Evolutionary conservation across 2,329 filamentous ascomycete species (phyloP), one percentile per base, ranked within the genome.

Genomic region (Ascochyta clinopodiicola): DNA sequence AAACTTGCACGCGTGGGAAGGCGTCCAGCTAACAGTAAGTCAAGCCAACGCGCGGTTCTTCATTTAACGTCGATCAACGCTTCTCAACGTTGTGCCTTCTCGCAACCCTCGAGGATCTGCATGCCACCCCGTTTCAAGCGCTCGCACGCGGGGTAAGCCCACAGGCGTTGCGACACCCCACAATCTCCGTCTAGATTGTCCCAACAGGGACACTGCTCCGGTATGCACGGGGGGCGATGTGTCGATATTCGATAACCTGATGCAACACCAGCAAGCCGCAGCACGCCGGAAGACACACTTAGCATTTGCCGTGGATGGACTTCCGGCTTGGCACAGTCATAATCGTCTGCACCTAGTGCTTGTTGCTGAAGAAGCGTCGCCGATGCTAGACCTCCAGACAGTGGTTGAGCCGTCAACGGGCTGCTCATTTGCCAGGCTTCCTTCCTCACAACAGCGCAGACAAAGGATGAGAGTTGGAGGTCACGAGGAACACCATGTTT

Each of bases 91-190:
- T 34, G 25, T 36, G 17, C 27, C 38, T 50, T 32, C 31, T 27
- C 25, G 27, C 47, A 37, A 32, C 42, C 17, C 29, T 39, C 39
- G 32, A 46, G 34, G 48, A 57, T 55, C 47, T 53, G 40, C 51
- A 42, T 56, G 40, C 50, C 54, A 53, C 45, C 17, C 37, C 35
- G 53, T 52, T 52, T 44, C 50, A 39, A 43, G 29, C 37, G 24
- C 36, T 42, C 44, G 12, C 47, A 59, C 56, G 59, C 56, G 59
- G 59, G 59, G 59, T 61, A 59, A 52, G 49, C 35, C 22, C 50
- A 43, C 38, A 44, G 46, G 45, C 44, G 34, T 25, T 37, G 49
- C 38, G 25, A 40, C 27, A 51, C 49, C 50, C 59, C 59, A 59
- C 56, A 59, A 25, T 51, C 37, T 55, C 34, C 50, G 51, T 44